These are phyloP conservation scores for Tulasnella sp. DNA, from an alignment of 768 basidiomycete genomes.

Conservation along the genomic window DNA sequence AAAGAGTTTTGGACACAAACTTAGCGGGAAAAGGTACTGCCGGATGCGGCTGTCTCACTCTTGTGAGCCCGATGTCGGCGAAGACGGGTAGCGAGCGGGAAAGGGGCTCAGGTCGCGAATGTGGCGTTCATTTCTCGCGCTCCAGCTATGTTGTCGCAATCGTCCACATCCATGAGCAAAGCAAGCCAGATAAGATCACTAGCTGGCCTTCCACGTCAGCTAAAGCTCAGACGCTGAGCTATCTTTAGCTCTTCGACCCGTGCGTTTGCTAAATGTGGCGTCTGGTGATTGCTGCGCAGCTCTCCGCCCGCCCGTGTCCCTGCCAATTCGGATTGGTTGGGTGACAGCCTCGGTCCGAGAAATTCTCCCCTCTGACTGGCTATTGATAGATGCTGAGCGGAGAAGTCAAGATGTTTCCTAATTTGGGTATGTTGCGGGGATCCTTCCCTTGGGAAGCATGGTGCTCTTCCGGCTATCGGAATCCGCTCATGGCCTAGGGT, in stretches of 20 bases:
- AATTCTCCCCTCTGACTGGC: background rate
- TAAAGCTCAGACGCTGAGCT: background rate
- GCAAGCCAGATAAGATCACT: background rate
- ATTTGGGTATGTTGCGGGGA: background rate
- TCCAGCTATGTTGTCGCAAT: background rate
- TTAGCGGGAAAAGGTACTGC: background rate
- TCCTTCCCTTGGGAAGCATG: background rate
- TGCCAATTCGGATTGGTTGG: background rate
- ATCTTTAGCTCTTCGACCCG: background rate
- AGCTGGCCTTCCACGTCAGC: background rate
- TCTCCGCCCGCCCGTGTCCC: background rate
- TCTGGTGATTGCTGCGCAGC: background rate
- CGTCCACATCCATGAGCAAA: background rate
- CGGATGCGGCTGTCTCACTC: background rate
- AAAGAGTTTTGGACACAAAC: too few relatives aligned
- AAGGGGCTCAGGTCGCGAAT: too few relatives aligned
- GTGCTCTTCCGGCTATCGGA: background rate
- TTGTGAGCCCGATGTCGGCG: too few relatives aligned
- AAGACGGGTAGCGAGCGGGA: too few relatives aligned
- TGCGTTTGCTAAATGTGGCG: background rate
- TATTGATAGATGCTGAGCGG: background rate
- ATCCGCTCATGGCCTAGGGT: background rate
- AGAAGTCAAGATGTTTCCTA: background rate
- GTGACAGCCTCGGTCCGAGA: background rate
- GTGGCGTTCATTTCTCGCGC: background rate